Percentiles rank a stretch among this genome's conserved stretches.
These are phyloP conservation scores for Rhizophagus sp. DNA, from an alignment of 192 early-diverging fungal genomes.

Conservation along the genomic window DNA sequence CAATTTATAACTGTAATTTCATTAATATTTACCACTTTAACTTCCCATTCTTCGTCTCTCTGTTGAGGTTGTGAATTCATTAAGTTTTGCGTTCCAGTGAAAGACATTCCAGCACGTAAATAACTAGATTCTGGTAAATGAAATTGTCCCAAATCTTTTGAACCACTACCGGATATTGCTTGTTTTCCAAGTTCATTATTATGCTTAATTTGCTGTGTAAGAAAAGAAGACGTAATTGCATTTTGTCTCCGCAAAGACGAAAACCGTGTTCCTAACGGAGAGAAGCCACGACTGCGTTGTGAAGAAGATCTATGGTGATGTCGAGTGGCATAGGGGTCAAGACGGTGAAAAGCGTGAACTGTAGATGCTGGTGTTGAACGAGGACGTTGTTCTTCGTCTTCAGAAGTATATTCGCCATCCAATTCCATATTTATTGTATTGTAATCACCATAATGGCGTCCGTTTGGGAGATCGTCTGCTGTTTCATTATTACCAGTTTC, in stretches of 20 bases:
- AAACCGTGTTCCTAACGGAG: conserved; percentile 2
- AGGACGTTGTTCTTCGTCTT: conserved; percentile 20
- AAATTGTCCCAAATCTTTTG: conserved; percentile 21
- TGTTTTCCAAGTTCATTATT: conserved; percentile 6
- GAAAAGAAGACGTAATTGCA: conserved; percentile 7
- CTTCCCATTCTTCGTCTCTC: conserved; percentile 43
- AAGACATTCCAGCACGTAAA: conserved; percentile 42
- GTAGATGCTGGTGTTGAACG: background rate
- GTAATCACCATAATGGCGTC: background rate
- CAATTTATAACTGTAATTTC: background rate
- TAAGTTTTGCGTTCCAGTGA: conserved; percentile 42
- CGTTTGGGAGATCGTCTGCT: background rate
- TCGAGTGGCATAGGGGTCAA: background rate
- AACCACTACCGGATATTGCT: background rate
- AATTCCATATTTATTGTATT: conserved; percentile 24
- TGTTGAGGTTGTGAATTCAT: conserved; percentile 32
- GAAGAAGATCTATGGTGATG: conserved; percentile 19
- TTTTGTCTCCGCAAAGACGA: conserved; percentile 9
- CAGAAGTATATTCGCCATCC: conserved; percentile 21
- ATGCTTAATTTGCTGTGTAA: conserved; percentile 14
- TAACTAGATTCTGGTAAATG: conserved; percentile 40
- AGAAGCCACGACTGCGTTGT: conserved; percentile 11
- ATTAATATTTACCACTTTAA: conserved; percentile 40
- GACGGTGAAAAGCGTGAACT: background rate
- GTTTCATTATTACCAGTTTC: background rate